phyloP scores from a whole-genome alignment of 306 rosid species.

The Cicer cuneatum region DNA sequence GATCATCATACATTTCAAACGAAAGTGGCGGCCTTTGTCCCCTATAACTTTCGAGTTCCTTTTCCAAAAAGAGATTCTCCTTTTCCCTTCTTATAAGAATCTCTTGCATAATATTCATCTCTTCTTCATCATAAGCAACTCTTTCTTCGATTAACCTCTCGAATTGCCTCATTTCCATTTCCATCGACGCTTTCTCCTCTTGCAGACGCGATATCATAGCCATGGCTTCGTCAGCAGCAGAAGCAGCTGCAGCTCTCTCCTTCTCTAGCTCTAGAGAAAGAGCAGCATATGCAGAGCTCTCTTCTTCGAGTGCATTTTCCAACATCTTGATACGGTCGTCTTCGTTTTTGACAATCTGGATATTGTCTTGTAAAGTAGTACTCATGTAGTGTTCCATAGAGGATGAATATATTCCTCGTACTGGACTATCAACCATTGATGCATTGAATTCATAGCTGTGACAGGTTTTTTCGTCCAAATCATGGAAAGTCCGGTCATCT shows the following conservation, averaged over 20 bases:
- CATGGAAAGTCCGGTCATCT: slow-evolving; percentile 44
- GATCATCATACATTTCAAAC: slow-evolving; percentile 45
- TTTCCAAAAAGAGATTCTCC: slow-evolving; percentile 76
- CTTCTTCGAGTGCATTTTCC: slow-evolving; percentile 73
- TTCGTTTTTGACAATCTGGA: slow-evolving; percentile 51
- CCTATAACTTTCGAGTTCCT: slow-evolving; percentile 74
- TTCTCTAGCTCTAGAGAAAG: slow-evolving; percentile 89
- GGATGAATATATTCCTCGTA: slow-evolving; percentile 43
- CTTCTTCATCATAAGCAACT: slow-evolving; percentile 84
- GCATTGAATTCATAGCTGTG: slow-evolving; percentile 57
- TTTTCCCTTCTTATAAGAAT: slow-evolving; percentile 79
- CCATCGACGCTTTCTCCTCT: slow-evolving; percentile 73
- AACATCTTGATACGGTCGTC: slow-evolving; percentile 50
- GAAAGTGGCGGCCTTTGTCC: slow-evolving; percentile 44
- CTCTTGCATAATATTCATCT: slow-evolving; percentile 80
- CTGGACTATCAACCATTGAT: slow-evolving; percentile 53
- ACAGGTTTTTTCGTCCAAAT: slow-evolving; percentile 52
- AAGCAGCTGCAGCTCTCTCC: slow-evolving; percentile 94
- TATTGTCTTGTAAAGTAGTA: slow-evolving; percentile 40
- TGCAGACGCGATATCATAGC: slow-evolving; percentile 91
- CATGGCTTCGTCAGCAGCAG: slow-evolving; percentile 96
- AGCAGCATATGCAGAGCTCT: slow-evolving; percentile 63
- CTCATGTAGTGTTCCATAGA: slow-evolving; percentile 42
- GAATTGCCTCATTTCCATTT: slow-evolving; percentile 76
- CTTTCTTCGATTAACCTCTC: slow-evolving; percentile 82